Evolutionary conservation across 2,329 filamentous ascomycete species (phyloP).

Genomic region (Cyanodermella asteris): DNA sequence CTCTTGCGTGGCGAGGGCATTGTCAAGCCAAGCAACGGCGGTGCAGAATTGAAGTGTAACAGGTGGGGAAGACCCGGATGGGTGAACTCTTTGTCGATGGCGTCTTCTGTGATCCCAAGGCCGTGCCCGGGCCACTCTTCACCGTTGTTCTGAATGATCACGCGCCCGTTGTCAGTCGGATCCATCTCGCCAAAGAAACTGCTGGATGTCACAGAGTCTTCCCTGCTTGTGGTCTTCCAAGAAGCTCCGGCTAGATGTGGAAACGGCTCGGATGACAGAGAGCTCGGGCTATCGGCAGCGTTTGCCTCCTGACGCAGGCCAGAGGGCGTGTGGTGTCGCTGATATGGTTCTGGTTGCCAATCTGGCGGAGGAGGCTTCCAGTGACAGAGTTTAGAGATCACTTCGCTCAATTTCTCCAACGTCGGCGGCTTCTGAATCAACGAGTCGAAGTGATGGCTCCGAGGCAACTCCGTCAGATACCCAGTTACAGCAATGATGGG

Average conservation of each 20-base stretch:
- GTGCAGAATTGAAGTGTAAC: constrained; percentile 41
- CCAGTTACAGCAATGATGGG: constrained; percentile 93
- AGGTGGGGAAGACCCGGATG: constrained; percentile 30
- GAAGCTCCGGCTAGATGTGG: constrained; percentile 49
- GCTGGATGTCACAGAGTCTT: constrained; percentile 74
- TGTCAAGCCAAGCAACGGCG: constrained; percentile 30
- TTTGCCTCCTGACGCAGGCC: constrained; percentile 41
- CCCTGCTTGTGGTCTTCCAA: constrained; percentile 57
- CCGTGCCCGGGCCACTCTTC: constrained; percentile 57
- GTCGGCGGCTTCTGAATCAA: constrained; percentile 94
- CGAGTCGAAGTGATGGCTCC: constrained; percentile 86
- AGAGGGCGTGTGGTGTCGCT: constrained; percentile 27
- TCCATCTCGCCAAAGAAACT: constrained; percentile 77
- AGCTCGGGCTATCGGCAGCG: constrained; percentile 55
- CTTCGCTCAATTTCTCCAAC: constrained; percentile 71
- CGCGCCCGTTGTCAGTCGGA: constrained; percentile 51
- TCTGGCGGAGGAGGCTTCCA: constrained; percentile 65
- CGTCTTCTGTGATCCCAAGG: constrained; percentile 51
- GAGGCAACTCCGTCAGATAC: constrained; percentile 91
- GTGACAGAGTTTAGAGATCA: constrained; percentile 68
- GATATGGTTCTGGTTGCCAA: constrained; percentile 17
- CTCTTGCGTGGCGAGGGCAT: constrained; percentile 38
- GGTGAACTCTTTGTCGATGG: constrained; percentile 15
- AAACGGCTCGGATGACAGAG: constrained; percentile 53
- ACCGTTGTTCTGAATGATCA: constrained; percentile 51